phyloP scores from a whole-genome alignment of 2,329 filamentous ascomycete genomes.

The Meredithiella fracta region DNA sequence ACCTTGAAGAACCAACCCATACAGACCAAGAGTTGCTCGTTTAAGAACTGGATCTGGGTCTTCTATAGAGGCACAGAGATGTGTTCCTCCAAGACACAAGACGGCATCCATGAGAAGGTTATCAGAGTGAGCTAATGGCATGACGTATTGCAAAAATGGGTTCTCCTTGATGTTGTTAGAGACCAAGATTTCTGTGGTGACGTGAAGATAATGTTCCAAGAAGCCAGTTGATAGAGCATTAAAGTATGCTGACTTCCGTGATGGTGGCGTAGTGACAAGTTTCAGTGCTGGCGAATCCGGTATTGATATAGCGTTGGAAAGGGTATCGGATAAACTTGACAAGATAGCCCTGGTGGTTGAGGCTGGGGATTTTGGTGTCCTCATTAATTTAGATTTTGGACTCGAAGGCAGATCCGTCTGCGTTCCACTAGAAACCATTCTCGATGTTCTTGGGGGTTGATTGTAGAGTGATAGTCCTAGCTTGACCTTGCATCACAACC shows the following conservation, averaged over 20 bases:
- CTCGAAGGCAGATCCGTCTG: slow-evolving; percentile 6
- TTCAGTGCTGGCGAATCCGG: slow-evolving; percentile 8
- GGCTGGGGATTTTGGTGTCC: background rate
- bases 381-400: background rate
- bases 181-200: slow-evolving; percentile 13
- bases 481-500: background rate
- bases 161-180: slow-evolving; percentile 13
- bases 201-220: slow-evolving; percentile 13
- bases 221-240: slow-evolving; percentile 12
- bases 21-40: slow-evolving; percentile 10
- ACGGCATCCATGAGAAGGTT: slow-evolving; percentile 14
- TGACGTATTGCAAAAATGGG: slow-evolving; percentile 13
- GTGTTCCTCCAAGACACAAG: slow-evolving; percentile 12
- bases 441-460: background rate
- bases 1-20: slow-evolving; percentile 9
- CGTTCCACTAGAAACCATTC: slow-evolving; percentile 6
- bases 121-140: slow-evolving; percentile 13
- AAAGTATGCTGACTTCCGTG: slow-evolving; percentile 7
- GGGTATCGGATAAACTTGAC: background rate
- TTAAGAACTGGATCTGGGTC: slow-evolving; percentile 9
- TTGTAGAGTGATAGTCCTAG: background rate
- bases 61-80: slow-evolving; percentile 13
- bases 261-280: slow-evolving; percentile 2
- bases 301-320: background rate
- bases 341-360: background rate